Evolutionary conservation across 1,139 yeast genomes (phyloP).

Genomic region (Suhomyces terraborum): DNA sequence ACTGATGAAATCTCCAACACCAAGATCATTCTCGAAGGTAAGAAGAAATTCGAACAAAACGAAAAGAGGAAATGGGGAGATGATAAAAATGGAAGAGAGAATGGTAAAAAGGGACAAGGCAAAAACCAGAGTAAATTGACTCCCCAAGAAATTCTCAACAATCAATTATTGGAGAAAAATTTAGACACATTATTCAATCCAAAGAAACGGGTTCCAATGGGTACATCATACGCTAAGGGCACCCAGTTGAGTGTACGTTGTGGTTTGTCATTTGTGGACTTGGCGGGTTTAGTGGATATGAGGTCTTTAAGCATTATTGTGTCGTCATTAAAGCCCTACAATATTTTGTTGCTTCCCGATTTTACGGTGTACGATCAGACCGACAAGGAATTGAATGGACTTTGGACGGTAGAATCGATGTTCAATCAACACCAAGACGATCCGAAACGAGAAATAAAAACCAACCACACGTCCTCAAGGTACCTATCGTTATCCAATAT

Average conservation of each 20-base stretch:
- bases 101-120: constrained; percentile 25
- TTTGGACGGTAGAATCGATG: constrained; percentile 29
- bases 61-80: constrained; percentile 40
- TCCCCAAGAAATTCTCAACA: constrained; percentile 48
- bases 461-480: constrained; percentile 30
- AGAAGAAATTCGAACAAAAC: constrained; percentile 29
- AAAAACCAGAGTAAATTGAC: constrained; percentile 42
- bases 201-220: constrained; percentile 40
- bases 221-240: constrained; percentile 22
- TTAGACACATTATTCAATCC: constrained; percentile 67
- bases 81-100: constrained; percentile 21
- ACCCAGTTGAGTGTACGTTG: constrained; percentile 58
- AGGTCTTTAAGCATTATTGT: constrained; percentile 80
- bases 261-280: constrained; percentile 74
- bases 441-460: constrained; percentile 24
- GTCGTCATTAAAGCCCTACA: constrained; percentile 77
- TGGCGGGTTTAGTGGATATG: constrained; percentile 82
- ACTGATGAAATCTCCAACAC: constrained; percentile 52
- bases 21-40: constrained; percentile 36
- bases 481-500: constrained; percentile 38
- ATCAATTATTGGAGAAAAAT: constrained; percentile 43
- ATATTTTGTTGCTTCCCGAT: constrained; percentile 61
- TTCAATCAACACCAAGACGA: constrained; percentile 39
- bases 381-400: constrained; percentile 31
- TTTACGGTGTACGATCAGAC: constrained; percentile 27